Percentiles rank a stretch among this genome's conserved stretches.
phyloP scores from a whole-genome alignment of 192 early-diverging fungal genomes.

The Thoreauomyces humboldtii region DNA sequence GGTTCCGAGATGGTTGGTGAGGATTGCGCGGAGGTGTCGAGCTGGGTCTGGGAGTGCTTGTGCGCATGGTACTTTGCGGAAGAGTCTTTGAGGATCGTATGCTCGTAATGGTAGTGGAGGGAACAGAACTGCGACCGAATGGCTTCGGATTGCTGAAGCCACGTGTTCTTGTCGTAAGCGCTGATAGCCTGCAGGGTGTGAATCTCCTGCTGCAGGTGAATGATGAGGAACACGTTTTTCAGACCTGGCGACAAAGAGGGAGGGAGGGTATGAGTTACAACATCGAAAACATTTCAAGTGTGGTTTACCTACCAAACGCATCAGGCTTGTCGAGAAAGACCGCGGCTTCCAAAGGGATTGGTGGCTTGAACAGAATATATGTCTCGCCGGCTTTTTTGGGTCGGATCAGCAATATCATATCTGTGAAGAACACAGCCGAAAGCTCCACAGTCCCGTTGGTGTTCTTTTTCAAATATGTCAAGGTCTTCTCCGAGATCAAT shows the following conservation, averaged over 20 bases:
- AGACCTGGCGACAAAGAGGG: slow-evolving; percentile 13
- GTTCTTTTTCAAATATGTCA: slow-evolving; percentile 43
- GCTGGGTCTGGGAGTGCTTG: neutral
- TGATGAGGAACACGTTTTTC: slow-evolving; percentile 47
- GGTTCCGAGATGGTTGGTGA: neutral
- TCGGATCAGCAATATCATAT: slow-evolving; percentile 42
- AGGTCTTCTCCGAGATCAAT: slow-evolving; percentile 47
- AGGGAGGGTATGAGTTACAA: slow-evolving; percentile 9
- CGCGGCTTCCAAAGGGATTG: slow-evolving; percentile 48
- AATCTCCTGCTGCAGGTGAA: slow-evolving; percentile 49
- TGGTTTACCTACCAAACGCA: slow-evolving; percentile 20
- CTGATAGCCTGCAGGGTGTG: slow-evolving; percentile 39
- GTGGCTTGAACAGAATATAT: slow-evolving; percentile 45
- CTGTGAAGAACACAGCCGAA: slow-evolving; percentile 47
- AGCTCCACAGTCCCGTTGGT: slow-evolving; percentile 43
- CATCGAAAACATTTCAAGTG: neutral
- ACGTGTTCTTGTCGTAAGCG: slow-evolving; percentile 50
- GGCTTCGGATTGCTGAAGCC: slow-evolving; percentile 45
- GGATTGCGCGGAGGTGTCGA: neutral
- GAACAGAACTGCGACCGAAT: slow-evolving; percentile 36
- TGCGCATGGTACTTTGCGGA: neutral
- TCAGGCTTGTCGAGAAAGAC: slow-evolving; percentile 49
- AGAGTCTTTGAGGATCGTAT: slow-evolving; percentile 4
- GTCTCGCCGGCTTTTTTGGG: slow-evolving; percentile 39
- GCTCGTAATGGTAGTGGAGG: slow-evolving; percentile 30